Base-by-base conservation (phyloP, 106 monocot genomes). In the Xerophyta viscosa region DNA sequence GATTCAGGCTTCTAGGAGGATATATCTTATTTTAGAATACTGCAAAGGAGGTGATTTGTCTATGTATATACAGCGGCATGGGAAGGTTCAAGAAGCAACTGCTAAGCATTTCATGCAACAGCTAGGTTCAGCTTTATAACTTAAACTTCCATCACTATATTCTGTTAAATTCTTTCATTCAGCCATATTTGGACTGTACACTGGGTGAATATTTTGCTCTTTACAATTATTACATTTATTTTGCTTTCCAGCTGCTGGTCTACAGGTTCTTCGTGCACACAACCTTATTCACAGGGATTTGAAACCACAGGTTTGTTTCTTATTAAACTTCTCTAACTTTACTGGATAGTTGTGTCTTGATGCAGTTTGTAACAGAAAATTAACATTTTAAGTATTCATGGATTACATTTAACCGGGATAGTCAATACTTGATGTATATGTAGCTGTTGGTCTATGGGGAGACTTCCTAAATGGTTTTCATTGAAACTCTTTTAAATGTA, bases 71-170 rank as follows among this genome's bases (percentile, higher is more conserved):
- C 89, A 82, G 23, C 49, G 67, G 2, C 85, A 71, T 71, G 82
- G 82, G 56, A 62, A 63, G 29, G 79, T 90, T 56, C 70, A 73
- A 17, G 96, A 90, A 80, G 71, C 44, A 46, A 79, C 68, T 52
- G 96, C 96, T 29, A 89, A 86, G 47, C 74, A 82, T 62, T 98
- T 98, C 63, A 89, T 98, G 82, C 78, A 65, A 57, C 96, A 98
- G 21, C 52, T 98, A 74, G 94, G 94, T 85, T 85, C 30, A 23
- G 44, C 23, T 24, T 39, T n/a, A n/a, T n/a, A 18, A 21, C 24
- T 31, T 2, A 46, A 19, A 54, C 15, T 45, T 24, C 12, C 2
- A 0, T 51, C 1, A 33, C 39, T 15, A 8, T 6, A 17, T 27
- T 43, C 29, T 15, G 12, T 20, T 54, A 44, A 21, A 31, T 10